Evolutionary conservation across 2,329 filamentous ascomycete genomes (phyloP).

Genomic region (Calonectria ilicicola): DNA sequence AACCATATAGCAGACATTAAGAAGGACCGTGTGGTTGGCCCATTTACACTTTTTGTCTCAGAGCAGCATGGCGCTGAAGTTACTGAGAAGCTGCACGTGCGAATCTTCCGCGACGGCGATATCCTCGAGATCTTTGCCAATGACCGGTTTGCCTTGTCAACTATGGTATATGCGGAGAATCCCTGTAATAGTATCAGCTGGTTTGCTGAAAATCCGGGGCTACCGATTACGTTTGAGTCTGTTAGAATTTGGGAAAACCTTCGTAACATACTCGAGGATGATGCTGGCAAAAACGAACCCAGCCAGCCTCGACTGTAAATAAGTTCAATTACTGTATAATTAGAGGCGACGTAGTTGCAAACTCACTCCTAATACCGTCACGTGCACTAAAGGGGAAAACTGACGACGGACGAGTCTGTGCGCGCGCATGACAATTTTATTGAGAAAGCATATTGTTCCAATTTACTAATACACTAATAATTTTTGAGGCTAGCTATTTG

Average conservation of each 20-base stretch:
- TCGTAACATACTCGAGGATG: constrained; percentile 20
- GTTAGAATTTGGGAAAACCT: constrained; percentile 39
- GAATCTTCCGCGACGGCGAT: constrained; percentile 42
- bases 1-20: constrained; percentile 47
- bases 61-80: constrained; percentile 23
- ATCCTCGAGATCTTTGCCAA: constrained; percentile 43
- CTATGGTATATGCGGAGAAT: constrained; percentile 39
- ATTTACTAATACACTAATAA: constrained; percentile 1
- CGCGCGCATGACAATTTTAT: background rate
- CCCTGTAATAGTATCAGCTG: constrained; percentile 38
- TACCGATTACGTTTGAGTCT: constrained; percentile 32
- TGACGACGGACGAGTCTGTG: background rate
- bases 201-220: constrained; percentile 34
- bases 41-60: constrained; percentile 58
- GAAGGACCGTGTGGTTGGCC: constrained; percentile 50
- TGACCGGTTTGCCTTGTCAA: constrained; percentile 43
- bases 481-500: background rate
- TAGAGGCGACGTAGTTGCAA: background rate
- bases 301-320: background rate
- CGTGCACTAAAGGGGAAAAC: background rate
- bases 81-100: constrained; percentile 35
- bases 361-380: background rate
- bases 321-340: background rate
- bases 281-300: background rate
- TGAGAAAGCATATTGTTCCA: constrained; percentile 1